Evolutionary conservation across 1,139 yeast species (phyloP).

Genomic region (Arxiozyma bovina): DNA sequence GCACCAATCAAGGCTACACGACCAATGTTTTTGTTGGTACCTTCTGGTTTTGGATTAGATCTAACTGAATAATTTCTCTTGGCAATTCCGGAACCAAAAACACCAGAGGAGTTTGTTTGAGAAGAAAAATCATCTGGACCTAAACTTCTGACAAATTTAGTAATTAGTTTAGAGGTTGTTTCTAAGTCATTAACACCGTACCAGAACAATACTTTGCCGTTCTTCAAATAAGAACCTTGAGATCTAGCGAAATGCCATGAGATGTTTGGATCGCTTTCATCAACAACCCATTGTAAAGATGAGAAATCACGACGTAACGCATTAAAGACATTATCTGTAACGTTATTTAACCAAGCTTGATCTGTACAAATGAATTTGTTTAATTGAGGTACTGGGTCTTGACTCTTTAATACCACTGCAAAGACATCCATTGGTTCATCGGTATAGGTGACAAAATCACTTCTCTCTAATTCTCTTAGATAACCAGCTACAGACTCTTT

Average conservation of each 20-base stretch:
- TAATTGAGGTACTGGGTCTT: conserved; percentile 50
- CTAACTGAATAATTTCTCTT: conserved; percentile 33
- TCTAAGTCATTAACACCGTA: conserved; percentile 68
- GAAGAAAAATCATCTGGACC: conserved; percentile 15
- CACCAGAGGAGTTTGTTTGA: conserved; percentile 18
- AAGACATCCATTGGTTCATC: conserved; percentile 94
- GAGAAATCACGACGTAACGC: conserved; percentile 69
- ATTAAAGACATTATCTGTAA: conserved; percentile 86
- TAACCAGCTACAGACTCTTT: conserved; percentile 73
- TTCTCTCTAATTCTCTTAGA: conserved; percentile 57
- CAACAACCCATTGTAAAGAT: conserved; percentile 77
- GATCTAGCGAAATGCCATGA: conserved; percentile 90
- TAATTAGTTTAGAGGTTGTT: conserved; percentile 56
- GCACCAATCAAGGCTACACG: conserved; percentile 92
- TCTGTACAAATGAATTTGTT: conserved; percentile 84
- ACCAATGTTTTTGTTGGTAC: conserved; percentile 52
- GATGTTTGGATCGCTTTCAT: conserved; percentile 84
- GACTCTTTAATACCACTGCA: conserved; percentile 61
- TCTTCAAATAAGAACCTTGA: conserved; percentile 85
- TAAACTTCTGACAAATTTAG: conserved; percentile 42
- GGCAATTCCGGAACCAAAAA: conserved; percentile 30
- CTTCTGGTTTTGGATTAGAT: conserved; percentile 66
- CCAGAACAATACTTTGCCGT: conserved; percentile 91
- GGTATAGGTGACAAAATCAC: conserved; percentile 70
- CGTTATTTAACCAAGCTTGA: conserved; percentile 95